These are phyloP conservation scores for Rhizopogon vinicolor DNA, from an alignment of 768 basidiomycete genomes.

Conservation along the genomic window DNA sequence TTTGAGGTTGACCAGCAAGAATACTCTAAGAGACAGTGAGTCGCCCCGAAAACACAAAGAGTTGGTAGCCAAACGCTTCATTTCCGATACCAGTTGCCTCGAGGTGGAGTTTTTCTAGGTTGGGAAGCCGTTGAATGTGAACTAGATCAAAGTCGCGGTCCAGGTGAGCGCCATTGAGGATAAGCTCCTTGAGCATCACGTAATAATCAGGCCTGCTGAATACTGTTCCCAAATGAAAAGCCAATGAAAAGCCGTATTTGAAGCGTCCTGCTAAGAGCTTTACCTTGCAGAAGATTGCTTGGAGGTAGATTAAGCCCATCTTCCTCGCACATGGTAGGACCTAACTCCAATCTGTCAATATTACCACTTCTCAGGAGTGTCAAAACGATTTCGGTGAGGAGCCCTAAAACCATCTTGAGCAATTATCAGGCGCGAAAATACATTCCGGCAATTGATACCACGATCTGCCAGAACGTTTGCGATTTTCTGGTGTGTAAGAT, in stretches of 20 bases:
- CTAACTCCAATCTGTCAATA: slow-evolving; percentile 39
- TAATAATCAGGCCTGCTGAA: slow-evolving; percentile 51
- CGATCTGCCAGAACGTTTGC: slow-evolving; percentile 24
- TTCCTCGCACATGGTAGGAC: slow-evolving; percentile 40
- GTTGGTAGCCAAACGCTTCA: slow-evolving; percentile 44
- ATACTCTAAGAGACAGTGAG: slow-evolving; percentile 38
- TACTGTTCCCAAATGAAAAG: slow-evolving; percentile 26
- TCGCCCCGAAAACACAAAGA: neutral
- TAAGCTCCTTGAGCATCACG: slow-evolving; percentile 44
- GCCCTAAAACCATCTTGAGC: slow-evolving; percentile 28
- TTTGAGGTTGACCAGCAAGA: slow-evolving; percentile 52
- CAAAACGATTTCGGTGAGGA: slow-evolving; percentile 42
- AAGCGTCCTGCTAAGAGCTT: slow-evolving; percentile 1
- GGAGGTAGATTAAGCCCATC: slow-evolving; percentile 47
- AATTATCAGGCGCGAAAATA: slow-evolving; percentile 23
- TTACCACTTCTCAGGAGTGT: slow-evolving; percentile 42
- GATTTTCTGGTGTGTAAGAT: slow-evolving; percentile 35
- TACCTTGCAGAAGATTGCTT: slow-evolving; percentile 41
- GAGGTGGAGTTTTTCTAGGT: slow-evolving; percentile 40
- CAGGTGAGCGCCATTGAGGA: slow-evolving; percentile 40
- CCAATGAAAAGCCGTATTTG: neutral
- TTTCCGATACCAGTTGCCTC: slow-evolving; percentile 54
- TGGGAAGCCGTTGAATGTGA: slow-evolving; percentile 50
- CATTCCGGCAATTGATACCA: slow-evolving; percentile 25
- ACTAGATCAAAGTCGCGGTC: slow-evolving; percentile 42